Percentiles rank a stretch among this genome's conserved stretches.
Conservation (phyloP, 108 stramenopile species). For the Discostella pseudostelligera region DNA sequence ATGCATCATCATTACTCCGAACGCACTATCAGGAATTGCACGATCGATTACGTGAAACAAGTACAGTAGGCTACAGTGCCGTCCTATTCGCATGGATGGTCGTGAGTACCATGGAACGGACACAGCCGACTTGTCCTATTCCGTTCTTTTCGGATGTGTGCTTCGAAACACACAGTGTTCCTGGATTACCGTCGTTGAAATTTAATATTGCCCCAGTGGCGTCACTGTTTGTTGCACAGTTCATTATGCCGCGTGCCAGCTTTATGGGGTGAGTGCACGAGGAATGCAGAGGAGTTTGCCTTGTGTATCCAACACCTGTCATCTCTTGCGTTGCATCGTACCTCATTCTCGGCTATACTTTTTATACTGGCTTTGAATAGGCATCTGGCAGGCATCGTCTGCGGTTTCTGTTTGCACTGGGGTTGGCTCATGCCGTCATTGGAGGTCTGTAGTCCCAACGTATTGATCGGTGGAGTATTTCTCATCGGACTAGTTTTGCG, state of each 20-base stretch:
- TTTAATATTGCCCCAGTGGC: slow-evolving; percentile 72
- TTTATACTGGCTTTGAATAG: background rate
- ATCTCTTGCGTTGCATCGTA: background rate
- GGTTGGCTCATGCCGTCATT: slow-evolving; percentile 52
- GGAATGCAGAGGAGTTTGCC: too few species aligned
- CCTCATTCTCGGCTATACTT: background rate
- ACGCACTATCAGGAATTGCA: slow-evolving; percentile 5
- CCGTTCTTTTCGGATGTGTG: slow-evolving; percentile 70
- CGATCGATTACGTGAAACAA: slow-evolving; percentile 34
- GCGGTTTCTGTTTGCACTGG: slow-evolving; percentile 79
- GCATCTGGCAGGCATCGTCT: slow-evolving; percentile 76
- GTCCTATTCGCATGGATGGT: slow-evolving; percentile 87
- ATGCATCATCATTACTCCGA: background rate
- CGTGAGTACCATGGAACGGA: slow-evolving; percentile 54
- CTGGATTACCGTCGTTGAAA: slow-evolving; percentile 31
- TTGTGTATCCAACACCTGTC: too few species aligned
- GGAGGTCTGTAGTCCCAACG: slow-evolving; percentile 56
- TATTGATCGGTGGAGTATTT: slow-evolving; percentile 60
- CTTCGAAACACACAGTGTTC: slow-evolving; percentile 53
- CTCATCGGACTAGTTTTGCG: slow-evolving; percentile 31
- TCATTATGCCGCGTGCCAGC: slow-evolving; percentile 72
- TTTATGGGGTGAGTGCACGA: slow-evolving; percentile 60
- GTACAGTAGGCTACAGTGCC: slow-evolving; percentile 78
- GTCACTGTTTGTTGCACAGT: slow-evolving; percentile 60
- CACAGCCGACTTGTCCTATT: slow-evolving; percentile 64